Conservation (phyloP, 2,329 filamentous ascomycete genomes). For the Fusarium sambucinum region DNA sequence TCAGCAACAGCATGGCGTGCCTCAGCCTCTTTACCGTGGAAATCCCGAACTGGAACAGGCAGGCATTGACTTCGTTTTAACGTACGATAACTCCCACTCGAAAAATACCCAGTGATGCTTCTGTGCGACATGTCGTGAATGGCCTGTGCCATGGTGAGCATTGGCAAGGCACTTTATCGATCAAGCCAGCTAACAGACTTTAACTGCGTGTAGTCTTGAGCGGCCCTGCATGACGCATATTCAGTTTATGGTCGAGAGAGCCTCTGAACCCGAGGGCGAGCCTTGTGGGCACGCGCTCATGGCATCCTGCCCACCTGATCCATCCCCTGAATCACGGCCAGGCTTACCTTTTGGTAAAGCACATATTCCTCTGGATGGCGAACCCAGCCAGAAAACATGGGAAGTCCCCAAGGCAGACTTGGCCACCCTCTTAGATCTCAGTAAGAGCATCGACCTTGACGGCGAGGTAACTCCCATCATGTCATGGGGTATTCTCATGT, state of each 20-base stretch:
- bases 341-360: slow-evolving; percentile 66
- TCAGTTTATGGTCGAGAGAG: slow-evolving; percentile 78
- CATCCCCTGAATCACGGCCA: slow-evolving; percentile 62
- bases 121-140: slow-evolving; percentile 57
- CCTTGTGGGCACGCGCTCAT: slow-evolving; percentile 92
- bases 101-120: slow-evolving; percentile 74
- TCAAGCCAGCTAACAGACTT: slow-evolving; percentile 59
- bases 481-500: slow-evolving; percentile 87
- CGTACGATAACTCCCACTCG: slow-evolving; percentile 77
- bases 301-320: slow-evolving; percentile 86
- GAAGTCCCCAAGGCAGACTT: slow-evolving; percentile 82
- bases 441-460: slow-evolving; percentile 82
- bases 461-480: slow-evolving; percentile 95
- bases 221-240: slow-evolving; percentile 93
- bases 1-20: slow-evolving; percentile 49
- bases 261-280: slow-evolving; percentile 70
- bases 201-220: slow-evolving; percentile 76
- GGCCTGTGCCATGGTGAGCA: slow-evolving; percentile 38
- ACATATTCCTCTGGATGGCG: slow-evolving; percentile 52
- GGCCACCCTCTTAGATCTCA: slow-evolving; percentile 84
- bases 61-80: slow-evolving; percentile 90
- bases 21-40: slow-evolving; percentile 49
- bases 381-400: slow-evolving; percentile 76
- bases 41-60: slow-evolving; percentile 81
- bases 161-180: slow-evolving; percentile 29